phyloP scores from a whole-genome alignment of 169 alveolate species.

The Cryptosporidium felis region DNA sequence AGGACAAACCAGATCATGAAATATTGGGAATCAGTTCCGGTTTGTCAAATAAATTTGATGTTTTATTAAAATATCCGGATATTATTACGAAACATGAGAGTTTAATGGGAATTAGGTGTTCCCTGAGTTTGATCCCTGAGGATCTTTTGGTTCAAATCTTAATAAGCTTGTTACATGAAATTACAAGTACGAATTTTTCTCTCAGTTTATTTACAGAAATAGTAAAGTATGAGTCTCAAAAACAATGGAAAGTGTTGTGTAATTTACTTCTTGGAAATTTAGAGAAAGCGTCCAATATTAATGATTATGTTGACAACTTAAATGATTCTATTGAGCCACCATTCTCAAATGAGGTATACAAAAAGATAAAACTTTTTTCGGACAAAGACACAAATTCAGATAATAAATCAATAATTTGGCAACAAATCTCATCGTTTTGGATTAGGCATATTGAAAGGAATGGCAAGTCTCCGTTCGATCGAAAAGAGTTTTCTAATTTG shows the following conservation, averaged over 20 bases:
- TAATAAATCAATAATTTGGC: constrained; percentile 7
- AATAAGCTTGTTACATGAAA: background rate
- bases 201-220: background rate
- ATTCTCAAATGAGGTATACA: constrained; percentile 34
- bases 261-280: background rate
- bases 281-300: background rate
- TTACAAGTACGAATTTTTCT: constrained; percentile 5
- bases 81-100: background rate
- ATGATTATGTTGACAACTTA: background rate
- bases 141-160: constrained; percentile 37
- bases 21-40: constrained; percentile 29
- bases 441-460: background rate
- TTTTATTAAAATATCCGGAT: background rate
- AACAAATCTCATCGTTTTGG: constrained; percentile 17
- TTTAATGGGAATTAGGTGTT: constrained; percentile 18
- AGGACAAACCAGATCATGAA: background rate
- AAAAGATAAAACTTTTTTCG: constrained; percentile 27
- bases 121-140: background rate
- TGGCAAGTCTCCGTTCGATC: constrained; percentile 42
- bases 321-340: constrained; percentile 47
- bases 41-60: constrained; percentile 13
- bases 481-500: constrained; percentile 37
- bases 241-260: constrained; percentile 44
- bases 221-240: background rate
- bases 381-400: background rate